phyloP scores from a whole-genome alignment of 441 rosid genomes.

The Kokia cookei region DNA sequence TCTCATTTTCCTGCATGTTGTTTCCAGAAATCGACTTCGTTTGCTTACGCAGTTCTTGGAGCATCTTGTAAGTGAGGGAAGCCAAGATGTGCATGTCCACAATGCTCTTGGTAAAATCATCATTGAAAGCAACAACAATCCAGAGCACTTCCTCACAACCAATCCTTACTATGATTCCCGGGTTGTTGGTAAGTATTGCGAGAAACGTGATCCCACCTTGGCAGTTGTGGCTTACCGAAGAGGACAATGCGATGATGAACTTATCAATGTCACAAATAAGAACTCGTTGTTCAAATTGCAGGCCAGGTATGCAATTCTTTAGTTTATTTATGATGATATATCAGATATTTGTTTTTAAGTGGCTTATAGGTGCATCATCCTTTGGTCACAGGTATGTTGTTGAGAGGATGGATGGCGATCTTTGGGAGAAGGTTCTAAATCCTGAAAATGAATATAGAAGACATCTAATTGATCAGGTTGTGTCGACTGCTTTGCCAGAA shows the following conservation, averaged over 20 bases:
- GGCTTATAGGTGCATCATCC: constrained; percentile 7
- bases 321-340: background rate
- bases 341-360: constrained; percentile 6
- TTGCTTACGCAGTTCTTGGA: constrained; percentile 98
- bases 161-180: constrained; percentile 97
- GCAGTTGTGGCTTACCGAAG: constrained; percentile 99
- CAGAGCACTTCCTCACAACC: constrained; percentile 98
- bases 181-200: constrained; percentile 98
- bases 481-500: constrained; percentile 98
- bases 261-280: constrained; percentile 92
- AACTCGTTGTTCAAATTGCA: constrained; percentile 96
- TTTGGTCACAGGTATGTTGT: constrained; percentile 77
- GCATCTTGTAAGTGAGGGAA: constrained; percentile 99
- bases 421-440: constrained; percentile 95
- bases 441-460: constrained; percentile 93
- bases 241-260: constrained; percentile 98
- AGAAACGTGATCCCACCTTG: constrained; percentile 98
- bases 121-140: constrained; percentile 97
- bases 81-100: constrained; percentile 99
- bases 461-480: constrained; percentile 98
- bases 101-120: constrained; percentile 99
- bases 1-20: constrained; percentile 8
- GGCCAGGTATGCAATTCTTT: constrained; percentile 67
- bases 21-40: constrained; percentile 92
- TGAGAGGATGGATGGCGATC: constrained; percentile 97